Conservation (phyloP, 164 flowering plant genomes). For the Sextonia rubra region DNA sequence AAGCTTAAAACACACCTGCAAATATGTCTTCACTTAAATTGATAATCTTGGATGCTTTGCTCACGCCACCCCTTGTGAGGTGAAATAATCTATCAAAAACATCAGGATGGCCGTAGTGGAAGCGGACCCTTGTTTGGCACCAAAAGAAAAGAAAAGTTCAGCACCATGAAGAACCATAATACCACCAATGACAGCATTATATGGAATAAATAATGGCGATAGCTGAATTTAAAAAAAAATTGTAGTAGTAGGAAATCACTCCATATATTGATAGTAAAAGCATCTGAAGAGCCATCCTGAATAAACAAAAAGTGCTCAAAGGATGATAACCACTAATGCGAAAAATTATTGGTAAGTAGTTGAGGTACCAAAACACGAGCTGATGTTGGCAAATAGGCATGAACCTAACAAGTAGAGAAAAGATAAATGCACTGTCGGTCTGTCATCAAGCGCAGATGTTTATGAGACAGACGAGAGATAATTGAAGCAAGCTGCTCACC, state of each 20-base stretch:
- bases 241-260: background rate
- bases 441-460: too few species aligned
- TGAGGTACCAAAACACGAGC: too few species aligned
- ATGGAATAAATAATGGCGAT: too few species aligned
- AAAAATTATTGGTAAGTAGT: too few species aligned
- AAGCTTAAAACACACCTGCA: conserved; percentile 54
- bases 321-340: too few species aligned
- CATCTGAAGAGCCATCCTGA: background rate
- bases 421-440: too few species aligned
- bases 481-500: too few species aligned
- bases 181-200: background rate
- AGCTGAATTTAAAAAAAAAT: too few species aligned
- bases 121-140: conserved; percentile 63
- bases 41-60: conserved; percentile 91
- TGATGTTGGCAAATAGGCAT: too few species aligned
- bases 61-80: conserved; percentile 90
- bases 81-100: conserved; percentile 95
- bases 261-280: background rate
- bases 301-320: too few species aligned
- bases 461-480: too few species aligned
- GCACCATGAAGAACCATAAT: background rate
- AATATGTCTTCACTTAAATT: conserved; percentile 96
- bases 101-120: conserved; percentile 99
- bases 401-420: too few species aligned
- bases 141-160: background rate